Percentiles rank a stretch among this genome's conserved stretches.
Conservation (phyloP, 2,329 filamentous ascomycete genomes). For the Penicillium fuscoglaucum region DNA sequence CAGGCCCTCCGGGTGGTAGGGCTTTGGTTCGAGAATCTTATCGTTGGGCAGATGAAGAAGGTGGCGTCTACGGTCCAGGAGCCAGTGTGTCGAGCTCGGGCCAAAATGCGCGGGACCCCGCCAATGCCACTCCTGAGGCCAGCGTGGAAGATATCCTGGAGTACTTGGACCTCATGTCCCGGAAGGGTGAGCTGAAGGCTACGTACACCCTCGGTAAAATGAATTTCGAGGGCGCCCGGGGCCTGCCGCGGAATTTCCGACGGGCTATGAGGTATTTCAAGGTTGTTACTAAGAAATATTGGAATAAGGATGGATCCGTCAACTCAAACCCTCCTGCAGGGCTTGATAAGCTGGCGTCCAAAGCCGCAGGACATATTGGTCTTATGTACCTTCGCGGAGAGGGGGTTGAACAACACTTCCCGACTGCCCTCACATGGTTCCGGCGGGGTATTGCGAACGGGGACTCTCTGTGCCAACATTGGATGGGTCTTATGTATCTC, state of each 20-base stretch:
- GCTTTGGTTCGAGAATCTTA: conserved; percentile 75
- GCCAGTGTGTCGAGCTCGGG: conserved; percentile 89
- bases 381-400: conserved; percentile 89
- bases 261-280: conserved; percentile 79
- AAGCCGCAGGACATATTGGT: conserved; percentile 83
- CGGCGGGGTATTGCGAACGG: conserved; percentile 72
- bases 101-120: conserved; percentile 71
- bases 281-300: conserved; percentile 75
- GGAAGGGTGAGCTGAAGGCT: conserved; percentile 84
- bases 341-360: conserved; percentile 76
- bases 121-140: conserved; percentile 77
- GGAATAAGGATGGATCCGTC: conserved; percentile 74
- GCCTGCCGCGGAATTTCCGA: conserved; percentile 69
- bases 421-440: conserved; percentile 78
- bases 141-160: conserved; percentile 92
- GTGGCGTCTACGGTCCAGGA: conserved; percentile 92
- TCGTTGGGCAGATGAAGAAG: conserved; percentile 83
- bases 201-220: conserved; percentile 82
- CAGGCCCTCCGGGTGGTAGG: conserved; percentile 86
- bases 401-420: conserved; percentile 75
- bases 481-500: conserved; percentile 79
- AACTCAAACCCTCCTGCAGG: conserved; percentile 67
- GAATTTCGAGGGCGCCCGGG: conserved; percentile 82
- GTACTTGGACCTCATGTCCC: conserved; percentile 84
- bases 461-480: conserved; percentile 81